Evolutionary conservation across 2,329 filamentous ascomycete species (phyloP).

Genomic region (Trichoderma citrinoviride): DNA sequence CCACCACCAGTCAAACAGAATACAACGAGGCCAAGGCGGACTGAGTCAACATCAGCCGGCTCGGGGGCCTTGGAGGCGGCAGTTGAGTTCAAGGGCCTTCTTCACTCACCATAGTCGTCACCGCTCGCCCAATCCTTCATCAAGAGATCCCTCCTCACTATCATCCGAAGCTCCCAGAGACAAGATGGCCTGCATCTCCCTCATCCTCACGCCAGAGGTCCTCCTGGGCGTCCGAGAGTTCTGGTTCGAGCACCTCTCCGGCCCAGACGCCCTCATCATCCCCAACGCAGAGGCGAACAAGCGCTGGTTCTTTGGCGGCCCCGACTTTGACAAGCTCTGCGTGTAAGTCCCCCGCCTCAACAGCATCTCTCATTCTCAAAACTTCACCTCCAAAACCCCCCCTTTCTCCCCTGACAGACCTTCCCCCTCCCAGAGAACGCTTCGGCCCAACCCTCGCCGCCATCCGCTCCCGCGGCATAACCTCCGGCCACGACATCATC

Average conservation of each 20-base stretch:
- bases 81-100: background rate
- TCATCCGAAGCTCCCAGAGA: background rate
- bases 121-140: background rate
- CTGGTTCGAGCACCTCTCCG: constrained; percentile 39
- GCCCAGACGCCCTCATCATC: constrained; percentile 30
- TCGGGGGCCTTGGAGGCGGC: background rate
- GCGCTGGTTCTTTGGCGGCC: constrained; percentile 38
- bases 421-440: constrained; percentile 27
- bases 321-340: constrained; percentile 38
- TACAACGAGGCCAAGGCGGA: background rate
- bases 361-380: no score
- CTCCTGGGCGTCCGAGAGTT: constrained; percentile 36
- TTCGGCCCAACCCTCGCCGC: constrained; percentile 37
- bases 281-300: constrained; percentile 28
- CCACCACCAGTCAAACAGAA: background rate
- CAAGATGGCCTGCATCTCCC: constrained; percentile 22
- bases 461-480: constrained; percentile 30
- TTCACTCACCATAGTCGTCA: background rate
- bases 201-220: constrained; percentile 31
- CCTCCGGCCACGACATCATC: constrained; percentile 34
- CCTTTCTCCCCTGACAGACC: no score
- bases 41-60: background rate
- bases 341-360: constrained; percentile 28
- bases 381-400: background rate
- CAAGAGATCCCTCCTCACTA: background rate